These are phyloP conservation scores for Pouteria campechiana DNA, from an alignment of 179 eudicot species.

Conservation along the genomic window DNA sequence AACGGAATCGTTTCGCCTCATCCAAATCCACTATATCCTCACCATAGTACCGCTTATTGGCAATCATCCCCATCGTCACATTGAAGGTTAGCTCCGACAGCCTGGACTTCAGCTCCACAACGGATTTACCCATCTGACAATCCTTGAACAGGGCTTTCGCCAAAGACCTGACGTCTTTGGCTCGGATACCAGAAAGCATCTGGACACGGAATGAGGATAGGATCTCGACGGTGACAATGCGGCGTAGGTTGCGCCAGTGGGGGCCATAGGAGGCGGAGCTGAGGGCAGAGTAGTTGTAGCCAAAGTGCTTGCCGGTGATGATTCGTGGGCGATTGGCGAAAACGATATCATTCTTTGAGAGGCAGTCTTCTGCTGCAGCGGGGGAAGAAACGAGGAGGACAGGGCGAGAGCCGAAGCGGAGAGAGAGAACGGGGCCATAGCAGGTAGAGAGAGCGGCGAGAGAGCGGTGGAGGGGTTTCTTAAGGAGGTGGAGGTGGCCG, in stretches of 20 bases:
- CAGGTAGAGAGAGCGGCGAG: conserved; percentile 3
- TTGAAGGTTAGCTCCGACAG: conserved; percentile 32
- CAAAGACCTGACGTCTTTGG: conserved; percentile 2
- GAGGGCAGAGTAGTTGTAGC: conserved; percentile 16
- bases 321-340: conserved; percentile 23
- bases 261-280: conserved; percentile 17
- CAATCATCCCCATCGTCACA: conserved; percentile 27
- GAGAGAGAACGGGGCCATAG: conserved; percentile 15
- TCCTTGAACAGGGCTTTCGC: not conserved
- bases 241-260: conserved; percentile 29
- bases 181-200: conserved; percentile 1
- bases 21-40: conserved; percentile 10
- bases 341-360: conserved; percentile 20
- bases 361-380: conserved; percentile 10
- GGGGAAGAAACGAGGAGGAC: conserved; percentile 18
- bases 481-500: conserved; percentile 24
- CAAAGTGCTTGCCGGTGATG: conserved; percentile 7
- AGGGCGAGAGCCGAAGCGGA: conserved; percentile 11
- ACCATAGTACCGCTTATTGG: conserved; percentile 23
- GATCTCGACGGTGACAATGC: conserved; percentile 11
- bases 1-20: conserved; percentile 11
- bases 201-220: conserved; percentile 10
- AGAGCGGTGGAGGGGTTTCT: conserved; percentile 3
- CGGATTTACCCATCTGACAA: not conserved
- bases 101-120: conserved; percentile 35